Percentiles rank a stretch among this genome's conserved stretches.
These are phyloP conservation scores for Rhazya stricta DNA, from an alignment of 257 asterid genomes.

Conservation along the genomic window DNA sequence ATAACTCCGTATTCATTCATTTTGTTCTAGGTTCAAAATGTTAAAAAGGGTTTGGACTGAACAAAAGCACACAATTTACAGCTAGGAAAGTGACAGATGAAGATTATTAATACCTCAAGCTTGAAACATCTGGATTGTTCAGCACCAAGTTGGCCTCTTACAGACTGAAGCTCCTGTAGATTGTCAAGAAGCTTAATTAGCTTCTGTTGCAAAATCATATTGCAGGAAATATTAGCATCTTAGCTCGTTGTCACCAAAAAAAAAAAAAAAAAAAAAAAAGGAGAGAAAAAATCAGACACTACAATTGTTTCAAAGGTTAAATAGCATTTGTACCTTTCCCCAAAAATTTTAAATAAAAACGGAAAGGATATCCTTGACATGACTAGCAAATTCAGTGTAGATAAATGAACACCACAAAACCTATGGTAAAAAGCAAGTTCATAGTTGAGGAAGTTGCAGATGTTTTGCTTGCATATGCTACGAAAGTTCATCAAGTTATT, in stretches of 20 bases:
- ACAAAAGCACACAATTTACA: neutral
- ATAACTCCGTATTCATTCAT: neutral
- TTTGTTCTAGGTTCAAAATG: neutral
- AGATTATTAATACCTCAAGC: slow-evolving; percentile 64
- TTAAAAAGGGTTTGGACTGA: neutral
- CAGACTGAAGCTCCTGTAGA: slow-evolving; percentile 85
- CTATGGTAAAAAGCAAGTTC: neutral
- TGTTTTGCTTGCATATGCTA: neutral
- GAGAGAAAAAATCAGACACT: too few relatives aligned
- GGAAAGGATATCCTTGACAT: neutral
- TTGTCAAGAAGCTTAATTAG: neutral
- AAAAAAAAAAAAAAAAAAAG: neutral
- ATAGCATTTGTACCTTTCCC: neutral
- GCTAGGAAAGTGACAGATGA: neutral
- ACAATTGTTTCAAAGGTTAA: neutral
- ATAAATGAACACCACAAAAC: neutral
- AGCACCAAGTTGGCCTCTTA: slow-evolving; percentile 87
- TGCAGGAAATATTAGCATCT: neutral
- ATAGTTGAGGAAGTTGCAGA: neutral
- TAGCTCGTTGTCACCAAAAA: neutral
- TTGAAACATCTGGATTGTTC: slow-evolving; percentile 98
- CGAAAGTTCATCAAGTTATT: neutral
- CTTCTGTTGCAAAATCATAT: neutral
- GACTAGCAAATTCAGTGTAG: neutral
- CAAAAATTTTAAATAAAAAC: too few relatives aligned